phyloP scores from a whole-genome alignment of 805 yeast species.

The Yamadazyma olivae region DNA sequence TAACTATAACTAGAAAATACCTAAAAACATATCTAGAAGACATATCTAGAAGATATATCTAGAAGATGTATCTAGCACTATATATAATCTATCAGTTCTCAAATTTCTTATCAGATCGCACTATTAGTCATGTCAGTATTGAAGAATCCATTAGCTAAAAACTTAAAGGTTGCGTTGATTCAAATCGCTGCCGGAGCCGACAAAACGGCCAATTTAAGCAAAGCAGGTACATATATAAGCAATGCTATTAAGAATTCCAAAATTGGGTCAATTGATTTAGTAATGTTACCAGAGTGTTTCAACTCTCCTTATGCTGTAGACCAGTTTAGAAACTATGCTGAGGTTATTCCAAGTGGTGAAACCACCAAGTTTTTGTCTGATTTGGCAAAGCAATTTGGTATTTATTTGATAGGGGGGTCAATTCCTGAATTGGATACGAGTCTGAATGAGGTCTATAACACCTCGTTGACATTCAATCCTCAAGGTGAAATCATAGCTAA shows the following conservation, averaged over 20 bases:
- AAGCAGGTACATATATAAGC: slow-evolving; percentile 60
- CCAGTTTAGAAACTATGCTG: slow-evolving; percentile 86
- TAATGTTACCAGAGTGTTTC: slow-evolving; percentile 94
- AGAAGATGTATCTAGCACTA: no score
- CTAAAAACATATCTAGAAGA: no score
- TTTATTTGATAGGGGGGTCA: slow-evolving; percentile 85
- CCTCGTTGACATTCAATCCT: slow-evolving; percentile 72
- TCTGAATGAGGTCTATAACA: slow-evolving; percentile 59
- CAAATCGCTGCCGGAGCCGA: slow-evolving; percentile 82
- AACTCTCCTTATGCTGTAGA: slow-evolving; percentile 91
- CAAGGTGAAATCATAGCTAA: slow-evolving; percentile 76
- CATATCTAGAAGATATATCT: no score
- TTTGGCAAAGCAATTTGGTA: slow-evolving; percentile 61
- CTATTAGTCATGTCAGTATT: slow-evolving; percentile 15
- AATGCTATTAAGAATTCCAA: slow-evolving; percentile 49
- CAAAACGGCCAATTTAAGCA: slow-evolving; percentile 70
- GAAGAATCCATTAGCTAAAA: slow-evolving; percentile 46
- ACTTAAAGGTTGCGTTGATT: slow-evolving; percentile 75
- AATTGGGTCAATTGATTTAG: slow-evolving; percentile 51
- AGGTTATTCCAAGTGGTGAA: slow-evolving; percentile 74
- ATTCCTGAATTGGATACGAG: slow-evolving; percentile 72
- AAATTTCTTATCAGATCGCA: not conserved
- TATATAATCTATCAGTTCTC: no score
- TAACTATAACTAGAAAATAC: no score
- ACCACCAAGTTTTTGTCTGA: slow-evolving; percentile 58